A percentile compares a stretch with the other conserved stretches of the same genome.
Evolutionary conservation across 306 rosid genomes (phyloP).

Genomic region (Bauhinia variegata): DNA sequence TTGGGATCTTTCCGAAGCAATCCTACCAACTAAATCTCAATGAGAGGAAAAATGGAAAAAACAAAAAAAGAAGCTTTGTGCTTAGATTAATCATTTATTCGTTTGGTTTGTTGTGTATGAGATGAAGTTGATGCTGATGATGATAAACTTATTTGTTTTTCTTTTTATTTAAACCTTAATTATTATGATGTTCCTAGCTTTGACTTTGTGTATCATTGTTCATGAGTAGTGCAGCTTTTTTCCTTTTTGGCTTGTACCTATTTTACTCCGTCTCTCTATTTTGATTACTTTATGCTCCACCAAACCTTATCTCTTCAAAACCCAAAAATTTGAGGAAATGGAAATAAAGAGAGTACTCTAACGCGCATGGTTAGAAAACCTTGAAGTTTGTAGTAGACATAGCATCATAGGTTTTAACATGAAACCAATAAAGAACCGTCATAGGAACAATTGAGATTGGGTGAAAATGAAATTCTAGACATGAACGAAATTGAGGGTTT

Average conservation of each 20-base stretch:
- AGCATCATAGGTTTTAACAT: no score
- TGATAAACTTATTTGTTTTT: not conserved
- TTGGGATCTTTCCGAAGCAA: conserved; percentile 87
- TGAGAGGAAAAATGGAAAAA: not conserved
- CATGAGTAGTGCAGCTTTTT: conserved; percentile 11
- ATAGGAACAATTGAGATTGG: no score
- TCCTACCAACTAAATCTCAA: conserved; percentile 66
- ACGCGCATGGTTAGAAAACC: no score
- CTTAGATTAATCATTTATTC: conserved; percentile 6
- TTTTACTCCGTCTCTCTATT: no score
- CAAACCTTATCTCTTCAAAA: no score
- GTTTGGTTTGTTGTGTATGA: not conserved
- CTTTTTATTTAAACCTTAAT: not conserved
- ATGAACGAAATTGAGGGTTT: no score
- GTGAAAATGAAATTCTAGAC: no score
- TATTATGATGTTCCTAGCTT: not conserved
- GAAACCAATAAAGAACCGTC: not conserved
- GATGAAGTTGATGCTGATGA: not conserved
- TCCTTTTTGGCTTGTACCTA: no score
- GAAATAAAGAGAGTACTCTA: no score
- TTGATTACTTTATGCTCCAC: no score
- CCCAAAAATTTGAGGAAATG: no score
- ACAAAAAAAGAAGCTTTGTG: not conserved
- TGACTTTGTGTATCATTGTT: not conserved
- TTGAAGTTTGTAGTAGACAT: no score